Evolutionary conservation across 1,139 yeast genomes (phyloP).

Genomic region (Debaryomycetaceae sp.): DNA sequence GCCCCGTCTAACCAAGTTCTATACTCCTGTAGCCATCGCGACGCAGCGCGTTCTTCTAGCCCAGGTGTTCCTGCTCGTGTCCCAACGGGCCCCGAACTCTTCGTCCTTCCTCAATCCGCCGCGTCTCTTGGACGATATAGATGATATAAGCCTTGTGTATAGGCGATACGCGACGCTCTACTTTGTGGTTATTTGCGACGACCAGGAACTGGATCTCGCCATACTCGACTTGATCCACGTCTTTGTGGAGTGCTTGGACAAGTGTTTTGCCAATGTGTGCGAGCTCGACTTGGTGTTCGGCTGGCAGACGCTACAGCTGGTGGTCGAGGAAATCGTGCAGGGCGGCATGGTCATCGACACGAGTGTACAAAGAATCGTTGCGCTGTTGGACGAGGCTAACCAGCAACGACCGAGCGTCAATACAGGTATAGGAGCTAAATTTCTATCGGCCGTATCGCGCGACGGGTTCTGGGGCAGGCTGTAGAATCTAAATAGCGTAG

Average conservation of each 20-base stretch:
- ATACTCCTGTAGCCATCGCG: conserved; percentile 76
- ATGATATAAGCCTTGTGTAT: conserved; percentile 81
- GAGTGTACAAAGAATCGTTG: conserved; percentile 69
- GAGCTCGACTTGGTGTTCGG: conserved; percentile 93
- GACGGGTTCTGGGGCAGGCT: conserved; percentile 33
- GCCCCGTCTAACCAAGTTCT: conserved; percentile 84
- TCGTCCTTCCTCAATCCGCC: conserved; percentile 81
- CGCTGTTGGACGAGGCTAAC: conserved; percentile 59
- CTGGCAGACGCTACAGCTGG: conserved; percentile 93
- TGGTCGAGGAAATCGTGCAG: conserved; percentile 83
- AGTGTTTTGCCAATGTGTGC: conserved; percentile 89
- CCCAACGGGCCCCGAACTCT: conserved; percentile 57
- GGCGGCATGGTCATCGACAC: conserved; percentile 99
- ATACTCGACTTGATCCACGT: conserved; percentile 91
- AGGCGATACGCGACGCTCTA: conserved; percentile 91
- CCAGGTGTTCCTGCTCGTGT: conserved; percentile 64
- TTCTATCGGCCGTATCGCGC: conserved; percentile 33
- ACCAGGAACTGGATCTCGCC: conserved; percentile 90
- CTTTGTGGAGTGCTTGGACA: conserved; percentile 88
- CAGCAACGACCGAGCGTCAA: conserved; percentile 23
- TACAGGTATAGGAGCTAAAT: conserved; percentile 9
- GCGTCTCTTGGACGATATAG: conserved; percentile 57
- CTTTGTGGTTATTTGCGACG: conserved; percentile 92
- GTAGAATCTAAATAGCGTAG: background rate
- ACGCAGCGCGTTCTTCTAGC: conserved; percentile 65